Evolutionary conservation across 305 asterid species (phyloP), one percentile per base, ranked within the genome.

Genomic region (Solanum aculeatissimum): DNA sequence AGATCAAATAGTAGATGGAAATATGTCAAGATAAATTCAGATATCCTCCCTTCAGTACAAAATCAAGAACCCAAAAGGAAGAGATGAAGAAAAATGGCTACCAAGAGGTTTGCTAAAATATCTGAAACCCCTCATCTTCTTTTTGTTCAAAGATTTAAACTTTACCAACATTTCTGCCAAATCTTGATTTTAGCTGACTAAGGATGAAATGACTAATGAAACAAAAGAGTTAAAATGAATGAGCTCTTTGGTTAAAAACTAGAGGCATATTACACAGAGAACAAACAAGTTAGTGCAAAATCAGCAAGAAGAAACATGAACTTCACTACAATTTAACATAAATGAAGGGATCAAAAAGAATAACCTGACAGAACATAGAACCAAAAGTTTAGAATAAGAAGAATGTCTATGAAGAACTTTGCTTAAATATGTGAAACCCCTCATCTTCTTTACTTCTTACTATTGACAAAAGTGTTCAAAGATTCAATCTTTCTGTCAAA

Each of bases 341-440:
- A 80, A 9, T 15, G 53, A 21, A 53, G 58, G 40, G 19, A 16
- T 79, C 35, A 47, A 10, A 47, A 7, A 38, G 29, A 69, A 62
- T 53, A 82, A 95, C 98, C 99, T 94, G 93, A 96, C 53, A 77
- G 98, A 91, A 66, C 86, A 88, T 25, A 93, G 82, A 87, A 94
- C 82, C 90, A 94, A 79, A 53, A 96, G 88, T 90, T 89, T 92
- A 27, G 91, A 87, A 32, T 51, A 51, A 86, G 93, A 66, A 85
- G 92, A 89, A 60, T 83, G 86, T 45, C 66, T 88, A 42, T 81
- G 86, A 58, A 91, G 66, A 89, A 92, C 85, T 84, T 85, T 86
- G 87, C 83, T 89, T 68, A 93, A 87, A 88, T 83, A 62, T 70
- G 97, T 87, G 88, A 91, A 91, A 90, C 89, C 84, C 14, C 93